These are phyloP conservation scores for Bacterosira constricta DNA, from an alignment of 108 stramenopile genomes.

Conservation along the genomic window DNA sequence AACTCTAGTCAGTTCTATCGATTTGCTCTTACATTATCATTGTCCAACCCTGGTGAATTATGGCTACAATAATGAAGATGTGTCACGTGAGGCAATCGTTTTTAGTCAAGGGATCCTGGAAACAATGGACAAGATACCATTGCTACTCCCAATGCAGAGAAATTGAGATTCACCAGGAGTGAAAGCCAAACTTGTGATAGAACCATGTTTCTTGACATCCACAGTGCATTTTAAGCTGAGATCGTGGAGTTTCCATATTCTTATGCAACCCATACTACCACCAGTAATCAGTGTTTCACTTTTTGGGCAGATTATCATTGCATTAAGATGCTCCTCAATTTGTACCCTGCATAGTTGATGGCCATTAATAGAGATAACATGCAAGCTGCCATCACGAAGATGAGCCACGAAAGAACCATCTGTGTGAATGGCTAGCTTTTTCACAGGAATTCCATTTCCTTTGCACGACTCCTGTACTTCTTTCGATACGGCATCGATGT, in stretches of 20 bases:
- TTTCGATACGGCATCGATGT: constrained; percentile 32
- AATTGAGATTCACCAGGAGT: constrained; percentile 63
- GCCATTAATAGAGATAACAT: constrained; percentile 74
- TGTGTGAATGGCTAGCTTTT: constrained; percentile 60
- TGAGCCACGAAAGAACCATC: constrained; percentile 71
- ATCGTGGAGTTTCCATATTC: constrained; percentile 59
- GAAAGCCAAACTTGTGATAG: constrained; percentile 66
- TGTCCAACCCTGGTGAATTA: too few relatives aligned
- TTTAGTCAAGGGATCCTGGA: constrained; percentile 23
- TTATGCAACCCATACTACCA: constrained; percentile 67
- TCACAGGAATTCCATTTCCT: constrained; percentile 41
- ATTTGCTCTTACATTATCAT: too few relatives aligned
- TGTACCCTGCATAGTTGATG: constrained; percentile 47
- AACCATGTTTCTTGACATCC: constrained; percentile 74
- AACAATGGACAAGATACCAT: constrained; percentile 78
- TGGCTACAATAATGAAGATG: too few relatives aligned
- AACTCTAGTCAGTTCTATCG: too few relatives aligned
- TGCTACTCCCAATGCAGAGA: constrained; percentile 80
- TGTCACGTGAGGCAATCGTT: too few relatives aligned
- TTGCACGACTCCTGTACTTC: constrained; percentile 42
- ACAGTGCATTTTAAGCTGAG: constrained; percentile 61
- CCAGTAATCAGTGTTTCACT: constrained; percentile 81
- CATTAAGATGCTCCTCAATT: constrained; percentile 67
- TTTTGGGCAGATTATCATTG: constrained; percentile 66
- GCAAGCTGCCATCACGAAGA: constrained; percentile 58